Percentiles rank a stretch among this genome's conserved stretches.
Evolutionary conservation across 148 eudicot genomes (phyloP).

Genomic region (Mesembryanthemum crystallinum): DNA sequence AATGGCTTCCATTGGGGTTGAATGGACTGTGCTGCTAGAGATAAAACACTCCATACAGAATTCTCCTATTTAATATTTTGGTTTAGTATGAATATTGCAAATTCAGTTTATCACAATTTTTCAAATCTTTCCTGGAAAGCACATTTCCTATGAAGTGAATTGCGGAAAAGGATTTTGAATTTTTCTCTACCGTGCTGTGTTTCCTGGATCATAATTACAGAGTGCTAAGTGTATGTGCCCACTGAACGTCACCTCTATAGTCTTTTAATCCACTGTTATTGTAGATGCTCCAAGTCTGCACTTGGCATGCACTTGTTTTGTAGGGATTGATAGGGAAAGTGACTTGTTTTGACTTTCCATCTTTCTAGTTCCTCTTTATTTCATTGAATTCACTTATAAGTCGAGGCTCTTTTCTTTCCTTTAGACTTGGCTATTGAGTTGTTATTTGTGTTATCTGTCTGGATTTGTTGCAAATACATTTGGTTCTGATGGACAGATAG

Average conservation of each 20-base stretch:
- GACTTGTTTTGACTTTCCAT: background rate
- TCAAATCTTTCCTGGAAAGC: background rate
- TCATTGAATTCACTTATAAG: too few species aligned
- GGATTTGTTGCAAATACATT: background rate
- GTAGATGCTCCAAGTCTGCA: background rate
- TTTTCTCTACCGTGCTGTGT: background rate
- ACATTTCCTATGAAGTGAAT: background rate
- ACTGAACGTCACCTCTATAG: background rate
- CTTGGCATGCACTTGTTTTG: background rate
- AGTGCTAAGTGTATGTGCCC: background rate
- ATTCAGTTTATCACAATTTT: background rate
- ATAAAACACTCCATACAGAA: background rate
- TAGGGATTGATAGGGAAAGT: background rate
- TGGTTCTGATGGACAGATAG: slow-evolving; percentile 45
- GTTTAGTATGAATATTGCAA: background rate
- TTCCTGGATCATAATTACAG: background rate
- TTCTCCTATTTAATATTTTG: background rate
- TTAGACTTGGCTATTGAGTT: background rate
- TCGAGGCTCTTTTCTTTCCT: background rate
- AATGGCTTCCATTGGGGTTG: background rate
- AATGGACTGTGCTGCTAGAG: background rate
- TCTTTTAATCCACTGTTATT: background rate
- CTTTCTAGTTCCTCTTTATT: background rate
- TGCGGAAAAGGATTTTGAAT: background rate
- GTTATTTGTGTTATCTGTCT: background rate